Conservation (phyloP, 306 rosid genomes). For the Senna tora region DNA sequence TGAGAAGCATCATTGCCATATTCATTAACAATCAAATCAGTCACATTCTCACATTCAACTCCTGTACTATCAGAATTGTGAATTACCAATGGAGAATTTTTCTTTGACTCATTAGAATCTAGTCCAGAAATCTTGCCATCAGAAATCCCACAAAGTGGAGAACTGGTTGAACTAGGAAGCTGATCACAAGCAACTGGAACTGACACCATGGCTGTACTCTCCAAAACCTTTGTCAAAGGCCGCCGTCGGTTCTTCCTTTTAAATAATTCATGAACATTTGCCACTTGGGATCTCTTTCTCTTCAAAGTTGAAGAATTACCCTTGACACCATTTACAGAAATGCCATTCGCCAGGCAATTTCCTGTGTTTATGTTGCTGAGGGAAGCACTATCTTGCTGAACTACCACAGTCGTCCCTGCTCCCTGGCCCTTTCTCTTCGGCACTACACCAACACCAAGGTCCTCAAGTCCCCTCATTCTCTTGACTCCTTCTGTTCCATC, state of each 20-base stretch:
- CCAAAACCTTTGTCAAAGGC: conserved; percentile 73
- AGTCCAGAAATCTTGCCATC: conserved; percentile 47
- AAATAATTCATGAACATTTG: conserved; percentile 54
- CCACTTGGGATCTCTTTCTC: conserved; percentile 68
- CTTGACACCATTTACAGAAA: conserved; percentile 52
- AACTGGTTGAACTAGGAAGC: conserved; percentile 54
- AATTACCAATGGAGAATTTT: conserved; percentile 28
- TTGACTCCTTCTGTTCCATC: conserved; percentile 78
- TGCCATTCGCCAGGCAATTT: conserved; percentile 55
- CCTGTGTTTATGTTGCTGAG: conserved; percentile 43
- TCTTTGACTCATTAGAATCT: conserved; percentile 53
- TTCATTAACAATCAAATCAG: conserved; percentile 42
- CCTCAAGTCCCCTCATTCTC: conserved; percentile 84
- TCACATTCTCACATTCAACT: conserved; percentile 56
- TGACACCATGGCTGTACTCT: conserved; percentile 74
- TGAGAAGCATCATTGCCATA: conserved; percentile 45
- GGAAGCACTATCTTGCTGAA: conserved; percentile 53
- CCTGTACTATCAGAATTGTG: conserved; percentile 42
- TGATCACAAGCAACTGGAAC: conserved; percentile 58
- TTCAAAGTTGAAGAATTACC: conserved; percentile 44
- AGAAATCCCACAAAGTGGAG: conserved; percentile 47
- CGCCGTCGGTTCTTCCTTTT: conserved; percentile 70
- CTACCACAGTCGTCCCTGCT: conserved; percentile 50
- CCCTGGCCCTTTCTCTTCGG: conserved; percentile 52
- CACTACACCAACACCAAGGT: conserved; percentile 60